These are phyloP conservation scores for Juglanconis juglandina DNA, from an alignment of 2,329 filamentous ascomycete species.

Conservation along the genomic window DNA sequence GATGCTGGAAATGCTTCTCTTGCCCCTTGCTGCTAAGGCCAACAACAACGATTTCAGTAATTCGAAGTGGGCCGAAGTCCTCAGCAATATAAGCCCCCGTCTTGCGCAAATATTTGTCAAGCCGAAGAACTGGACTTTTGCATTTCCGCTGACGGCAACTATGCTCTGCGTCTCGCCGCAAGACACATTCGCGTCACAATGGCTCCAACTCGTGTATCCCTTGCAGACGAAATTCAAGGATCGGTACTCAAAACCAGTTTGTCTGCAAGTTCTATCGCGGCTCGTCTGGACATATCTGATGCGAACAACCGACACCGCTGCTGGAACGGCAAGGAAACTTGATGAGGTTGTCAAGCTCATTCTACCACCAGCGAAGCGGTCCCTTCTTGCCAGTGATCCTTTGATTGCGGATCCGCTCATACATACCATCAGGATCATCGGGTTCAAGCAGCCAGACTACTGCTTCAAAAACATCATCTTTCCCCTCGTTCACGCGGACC, in stretches of 20 bases:
- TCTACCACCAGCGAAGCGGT: slow-evolving; percentile 74
- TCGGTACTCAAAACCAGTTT: slow-evolving; percentile 70
- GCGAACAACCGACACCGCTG: slow-evolving; percentile 69
- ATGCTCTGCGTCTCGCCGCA: slow-evolving; percentile 83
- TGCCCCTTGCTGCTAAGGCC: slow-evolving; percentile 81
- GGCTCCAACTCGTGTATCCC: slow-evolving; percentile 76
- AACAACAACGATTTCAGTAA: slow-evolving; percentile 71
- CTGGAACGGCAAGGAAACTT: slow-evolving; percentile 70
- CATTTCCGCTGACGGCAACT: slow-evolving; percentile 83
- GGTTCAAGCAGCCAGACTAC: slow-evolving; percentile 88
- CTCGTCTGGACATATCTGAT: slow-evolving; percentile 94
- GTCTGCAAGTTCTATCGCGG: slow-evolving; percentile 84
- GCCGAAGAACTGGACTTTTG: slow-evolving; percentile 84
- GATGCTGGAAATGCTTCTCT: slow-evolving; percentile 78
- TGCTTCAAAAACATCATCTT: slow-evolving; percentile 94
- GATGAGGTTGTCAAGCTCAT: slow-evolving; percentile 87
- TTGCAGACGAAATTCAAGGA: slow-evolving; percentile 84
- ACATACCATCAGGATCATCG: slow-evolving; percentile 90
- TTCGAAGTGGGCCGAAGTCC: slow-evolving; percentile 82
- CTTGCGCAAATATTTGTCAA: slow-evolving; percentile 84
- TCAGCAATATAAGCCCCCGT: slow-evolving; percentile 73
- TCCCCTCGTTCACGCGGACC: slow-evolving; percentile 85
- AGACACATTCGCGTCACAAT: slow-evolving; percentile 80
- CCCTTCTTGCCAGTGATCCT: slow-evolving; percentile 77
- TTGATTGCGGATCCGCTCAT: slow-evolving; percentile 86